Conservation (phyloP, 2,329 filamentous ascomycete species). For the Colletotrichum lupini region DNA sequence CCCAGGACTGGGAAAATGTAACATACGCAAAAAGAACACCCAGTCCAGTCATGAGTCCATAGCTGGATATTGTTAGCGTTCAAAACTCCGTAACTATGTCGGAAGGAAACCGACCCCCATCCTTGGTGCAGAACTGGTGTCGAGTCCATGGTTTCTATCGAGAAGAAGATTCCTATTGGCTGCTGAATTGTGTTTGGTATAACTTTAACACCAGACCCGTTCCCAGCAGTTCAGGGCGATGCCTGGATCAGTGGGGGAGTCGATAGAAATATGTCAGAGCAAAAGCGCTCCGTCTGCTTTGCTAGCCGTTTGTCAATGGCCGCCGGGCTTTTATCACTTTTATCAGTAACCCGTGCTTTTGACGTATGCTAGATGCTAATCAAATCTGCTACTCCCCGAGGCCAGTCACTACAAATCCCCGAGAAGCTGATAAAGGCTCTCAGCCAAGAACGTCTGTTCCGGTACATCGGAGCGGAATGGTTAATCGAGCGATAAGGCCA, state of each 20-base stretch:
- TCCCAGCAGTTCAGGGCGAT: not conserved
- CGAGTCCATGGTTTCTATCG: slow-evolving; percentile 9
- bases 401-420: too few relatives aligned
- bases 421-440: slow-evolving; percentile 1
- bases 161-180: too few relatives aligned
- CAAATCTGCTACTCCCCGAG: not conserved
- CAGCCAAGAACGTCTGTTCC: not conserved
- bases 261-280: slow-evolving; percentile 4
- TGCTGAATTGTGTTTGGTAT: too few relatives aligned
- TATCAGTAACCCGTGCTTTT: slow-evolving; percentile 1
- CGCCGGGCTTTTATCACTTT: not conserved
- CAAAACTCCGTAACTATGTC: too few relatives aligned
- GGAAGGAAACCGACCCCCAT: slow-evolving; percentile 26
- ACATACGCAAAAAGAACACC: slow-evolving; percentile 33
- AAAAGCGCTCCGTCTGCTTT: not conserved
- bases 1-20: not conserved
- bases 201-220: too few relatives aligned
- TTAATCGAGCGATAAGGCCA: slow-evolving; percentile 32
- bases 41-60: slow-evolving; percentile 35
- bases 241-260: not conserved
- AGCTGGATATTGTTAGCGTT: slow-evolving; percentile 5
- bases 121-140: slow-evolving; percentile 32
- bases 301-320: not conserved
- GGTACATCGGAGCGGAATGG: not conserved
- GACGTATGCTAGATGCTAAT: not conserved